Percentiles rank a stretch among this genome's conserved stretches.
These are phyloP conservation scores for Rhypophila decipiens DNA, from an alignment of 495 filamentous ascomycete genomes.

Conservation along the genomic window DNA sequence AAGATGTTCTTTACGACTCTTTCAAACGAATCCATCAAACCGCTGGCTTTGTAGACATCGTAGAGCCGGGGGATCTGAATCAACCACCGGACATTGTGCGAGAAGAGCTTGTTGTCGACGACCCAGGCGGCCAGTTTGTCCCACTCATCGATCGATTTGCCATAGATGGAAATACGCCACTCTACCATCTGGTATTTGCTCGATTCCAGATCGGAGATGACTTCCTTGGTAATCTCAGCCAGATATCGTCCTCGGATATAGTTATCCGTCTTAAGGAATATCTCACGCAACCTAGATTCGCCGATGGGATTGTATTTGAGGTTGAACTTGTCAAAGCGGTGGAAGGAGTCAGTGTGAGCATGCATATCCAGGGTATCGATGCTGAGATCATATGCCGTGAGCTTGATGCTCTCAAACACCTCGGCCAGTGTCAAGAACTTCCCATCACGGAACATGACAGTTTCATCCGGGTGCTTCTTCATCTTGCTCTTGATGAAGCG, in stretches of 20 bases:
- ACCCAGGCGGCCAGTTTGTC: conserved; percentile 98
- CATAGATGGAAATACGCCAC: conserved; percentile 97
- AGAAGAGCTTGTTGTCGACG: conserved; percentile 97
- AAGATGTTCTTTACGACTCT: conserved; percentile 90
- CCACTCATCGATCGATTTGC: conserved; percentile 88
- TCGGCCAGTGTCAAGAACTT: conserved; percentile 86
- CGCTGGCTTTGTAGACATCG: conserved; percentile 87
- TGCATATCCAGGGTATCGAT: conserved; percentile 99
- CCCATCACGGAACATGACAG: conserved; percentile 87
- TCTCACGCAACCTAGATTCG: conserved; percentile 88
- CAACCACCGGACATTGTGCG: conserved; percentile 95
- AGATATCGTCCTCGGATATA: conserved; percentile 93
- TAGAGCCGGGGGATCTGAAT: conserved; percentile 93
- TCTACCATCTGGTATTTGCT: conserved; percentile 99
- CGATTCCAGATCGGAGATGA: conserved; percentile 94
- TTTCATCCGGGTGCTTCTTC: conserved; percentile 93
- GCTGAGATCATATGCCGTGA: conserved; percentile 95
- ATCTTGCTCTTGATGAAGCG: conserved; percentile 99
- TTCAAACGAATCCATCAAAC: conserved; percentile 81
- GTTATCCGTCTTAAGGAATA: conserved; percentile 98
- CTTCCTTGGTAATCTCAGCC: conserved; percentile 95
- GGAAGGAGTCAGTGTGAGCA: conserved; percentile 96
- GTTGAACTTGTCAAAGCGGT: conserved; percentile 99
- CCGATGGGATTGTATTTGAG: conserved; percentile 97
- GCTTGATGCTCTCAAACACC: conserved; percentile 94